These are phyloP conservation scores for Fonsecaea nubica DNA, from an alignment of 2,329 filamentous ascomycete genomes.

Conservation along the genomic window DNA sequence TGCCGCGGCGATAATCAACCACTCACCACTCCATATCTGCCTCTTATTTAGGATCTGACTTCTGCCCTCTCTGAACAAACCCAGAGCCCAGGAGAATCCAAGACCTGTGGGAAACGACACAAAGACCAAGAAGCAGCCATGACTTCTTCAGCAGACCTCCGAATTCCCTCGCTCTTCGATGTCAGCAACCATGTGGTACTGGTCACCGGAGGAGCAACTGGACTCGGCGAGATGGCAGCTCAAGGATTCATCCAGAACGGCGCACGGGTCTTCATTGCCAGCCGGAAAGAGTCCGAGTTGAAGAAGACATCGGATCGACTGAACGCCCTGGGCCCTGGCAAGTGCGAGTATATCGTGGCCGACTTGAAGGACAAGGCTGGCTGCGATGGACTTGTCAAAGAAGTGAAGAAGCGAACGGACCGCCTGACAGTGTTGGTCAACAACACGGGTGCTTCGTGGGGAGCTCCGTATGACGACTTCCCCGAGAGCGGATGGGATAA, in stretches of 20 bases:
- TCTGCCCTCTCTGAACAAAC: neutral
- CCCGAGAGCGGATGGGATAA: constrained; percentile 65
- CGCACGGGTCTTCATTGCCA: constrained; percentile 61
- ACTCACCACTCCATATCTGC: neutral
- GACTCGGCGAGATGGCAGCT: constrained; percentile 58
- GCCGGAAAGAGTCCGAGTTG: constrained; percentile 59
- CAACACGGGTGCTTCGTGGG: constrained; percentile 60
- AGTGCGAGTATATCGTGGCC: constrained; percentile 58
- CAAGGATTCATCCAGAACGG: constrained; percentile 61
- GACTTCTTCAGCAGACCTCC: constrained; percentile 40
- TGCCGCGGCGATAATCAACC: neutral
- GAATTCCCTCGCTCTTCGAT: constrained; percentile 41
- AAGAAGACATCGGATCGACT: constrained; percentile 55
- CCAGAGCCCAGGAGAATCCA: neutral
- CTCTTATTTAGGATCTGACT: neutral
- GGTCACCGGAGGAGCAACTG: constrained; percentile 43
- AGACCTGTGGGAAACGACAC: neutral
- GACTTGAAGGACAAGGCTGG: constrained; percentile 61
- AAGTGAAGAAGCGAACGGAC: constrained; percentile 53
- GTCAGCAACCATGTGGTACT: constrained; percentile 43
- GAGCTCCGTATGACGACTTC: constrained; percentile 64
- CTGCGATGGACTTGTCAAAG: constrained; percentile 56
- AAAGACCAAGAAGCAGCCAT: constrained; percentile 17
- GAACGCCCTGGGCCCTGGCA: constrained; percentile 60
- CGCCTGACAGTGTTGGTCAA: constrained; percentile 58